Conservation (phyloP, 1,139 yeast species). For the Debaryomycetaceae sp. region DNA sequence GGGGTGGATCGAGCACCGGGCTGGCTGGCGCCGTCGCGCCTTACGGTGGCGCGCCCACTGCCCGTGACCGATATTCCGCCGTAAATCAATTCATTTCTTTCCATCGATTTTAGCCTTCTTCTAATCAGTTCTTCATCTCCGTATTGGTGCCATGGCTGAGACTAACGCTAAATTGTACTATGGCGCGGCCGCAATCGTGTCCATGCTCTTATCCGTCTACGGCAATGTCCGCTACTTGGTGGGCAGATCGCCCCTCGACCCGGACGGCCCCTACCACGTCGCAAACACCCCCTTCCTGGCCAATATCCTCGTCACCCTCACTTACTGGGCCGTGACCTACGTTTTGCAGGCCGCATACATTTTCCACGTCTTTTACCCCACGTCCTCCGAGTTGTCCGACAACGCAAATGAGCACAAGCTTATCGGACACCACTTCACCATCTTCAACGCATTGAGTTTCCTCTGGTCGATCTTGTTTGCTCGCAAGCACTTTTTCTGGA, state of each 20-base stretch:
- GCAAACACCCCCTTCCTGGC: constrained; percentile 60
- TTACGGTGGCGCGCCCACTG: too few relatives aligned
- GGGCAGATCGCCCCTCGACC: constrained; percentile 34
- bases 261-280: constrained; percentile 35
- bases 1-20: too few relatives aligned
- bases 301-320: constrained; percentile 37
- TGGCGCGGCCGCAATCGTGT: constrained; percentile 30
- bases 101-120: too few relatives aligned
- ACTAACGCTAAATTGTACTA: constrained; percentile 20
- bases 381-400: constrained; percentile 20
- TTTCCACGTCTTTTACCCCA: constrained; percentile 38
- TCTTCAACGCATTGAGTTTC: constrained; percentile 49
- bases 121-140: too few relatives aligned
- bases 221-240: constrained; percentile 45
- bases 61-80: too few relatives aligned
- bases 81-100: too few relatives aligned
- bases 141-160: constrained; percentile 1
- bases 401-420: constrained; percentile 17
- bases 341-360: constrained; percentile 45
- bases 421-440: constrained; percentile 51
- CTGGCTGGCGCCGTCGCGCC: too few relatives aligned
- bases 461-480: constrained; percentile 55
- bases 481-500: constrained; percentile 39
- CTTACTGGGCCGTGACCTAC: constrained; percentile 49
- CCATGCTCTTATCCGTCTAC: constrained; percentile 42